A percentile compares a stretch with the other conserved stretches of the same genome.
Conservation (phyloP, 78 protist genomes). For the Anaeramoeba flamelloides region DNA sequence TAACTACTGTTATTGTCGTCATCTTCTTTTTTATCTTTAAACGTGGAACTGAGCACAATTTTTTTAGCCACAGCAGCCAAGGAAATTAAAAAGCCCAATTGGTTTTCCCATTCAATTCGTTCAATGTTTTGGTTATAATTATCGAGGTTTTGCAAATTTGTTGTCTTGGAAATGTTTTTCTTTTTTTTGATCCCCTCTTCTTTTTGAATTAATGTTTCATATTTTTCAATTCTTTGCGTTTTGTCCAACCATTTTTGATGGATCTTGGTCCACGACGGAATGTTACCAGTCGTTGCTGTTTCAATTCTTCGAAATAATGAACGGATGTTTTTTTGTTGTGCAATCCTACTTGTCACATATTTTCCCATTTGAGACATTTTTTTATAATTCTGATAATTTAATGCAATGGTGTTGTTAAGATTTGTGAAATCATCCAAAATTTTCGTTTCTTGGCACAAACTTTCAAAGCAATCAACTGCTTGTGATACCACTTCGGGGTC, state of each 20-base stretch:
- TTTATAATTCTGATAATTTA: constrained; percentile 11
- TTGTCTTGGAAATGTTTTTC: constrained; percentile 17
- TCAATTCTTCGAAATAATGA: constrained; percentile 21
- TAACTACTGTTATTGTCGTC: too few species aligned
- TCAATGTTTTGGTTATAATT: too few species aligned
- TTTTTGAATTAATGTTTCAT: too few species aligned
- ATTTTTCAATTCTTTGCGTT: too few species aligned
- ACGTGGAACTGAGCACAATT: too few species aligned
- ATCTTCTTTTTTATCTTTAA: too few species aligned
- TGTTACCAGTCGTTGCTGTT: constrained; percentile 34
- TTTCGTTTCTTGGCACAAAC: constrained; percentile 32
- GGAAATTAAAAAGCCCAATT: not conserved
- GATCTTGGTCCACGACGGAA: constrained; percentile 38
- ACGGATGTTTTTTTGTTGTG: constrained; percentile 42
- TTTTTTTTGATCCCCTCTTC: too few species aligned
- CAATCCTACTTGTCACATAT: constrained; percentile 27
- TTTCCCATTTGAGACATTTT: constrained; percentile 28
- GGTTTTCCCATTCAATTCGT: not conserved
- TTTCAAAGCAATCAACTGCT: constrained; percentile 30
- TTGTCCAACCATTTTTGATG: constrained; percentile 27
- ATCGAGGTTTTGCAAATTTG: not conserved
- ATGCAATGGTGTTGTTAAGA: constrained; percentile 13
- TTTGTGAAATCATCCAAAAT: constrained; percentile 26
- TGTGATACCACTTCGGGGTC: constrained; percentile 33
- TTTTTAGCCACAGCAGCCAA: not conserved